These are phyloP conservation scores for Cicer bijugum DNA, from an alignment of 306 rosid genomes.

Conservation along the genomic window DNA sequence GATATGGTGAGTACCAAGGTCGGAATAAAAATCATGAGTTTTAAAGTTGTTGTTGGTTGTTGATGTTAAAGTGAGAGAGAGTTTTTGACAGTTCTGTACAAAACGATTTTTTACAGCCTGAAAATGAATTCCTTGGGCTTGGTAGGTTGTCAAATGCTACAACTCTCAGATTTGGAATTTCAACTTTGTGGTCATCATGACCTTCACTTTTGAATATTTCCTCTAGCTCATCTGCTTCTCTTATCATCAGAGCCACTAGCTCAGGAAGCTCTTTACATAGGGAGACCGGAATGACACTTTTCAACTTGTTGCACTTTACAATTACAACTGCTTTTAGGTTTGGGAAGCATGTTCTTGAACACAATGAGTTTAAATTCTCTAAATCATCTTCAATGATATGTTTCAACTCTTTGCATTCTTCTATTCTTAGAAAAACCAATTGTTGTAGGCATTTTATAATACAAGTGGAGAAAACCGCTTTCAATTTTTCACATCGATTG, in stretches of 20 bases:
- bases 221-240: neutral
- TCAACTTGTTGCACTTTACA: neutral
- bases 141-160: neutral
- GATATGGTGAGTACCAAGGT: no score
- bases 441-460: neutral
- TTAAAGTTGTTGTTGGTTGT: no score
- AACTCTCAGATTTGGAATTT: conserved; percentile 1
- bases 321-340: neutral
- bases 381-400: conserved; percentile 22
- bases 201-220: conserved; percentile 10
- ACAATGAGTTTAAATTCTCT: neutral
- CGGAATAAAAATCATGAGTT: no score
- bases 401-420: neutral
- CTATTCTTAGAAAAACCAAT: neutral
- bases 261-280: neutral
- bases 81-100: neutral
- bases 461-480: neutral
- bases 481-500: neutral
- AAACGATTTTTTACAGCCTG: neutral
- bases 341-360: conserved; percentile 23
- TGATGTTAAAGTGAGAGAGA: neutral
- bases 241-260: neutral
- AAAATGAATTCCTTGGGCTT: neutral
- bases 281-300: neutral
- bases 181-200: neutral